Percentiles rank a stretch among this genome's conserved stretches.
phyloP scores from a whole-genome alignment of 768 basidiomycete genomes.

The Phanerochaete carnosa region DNA sequence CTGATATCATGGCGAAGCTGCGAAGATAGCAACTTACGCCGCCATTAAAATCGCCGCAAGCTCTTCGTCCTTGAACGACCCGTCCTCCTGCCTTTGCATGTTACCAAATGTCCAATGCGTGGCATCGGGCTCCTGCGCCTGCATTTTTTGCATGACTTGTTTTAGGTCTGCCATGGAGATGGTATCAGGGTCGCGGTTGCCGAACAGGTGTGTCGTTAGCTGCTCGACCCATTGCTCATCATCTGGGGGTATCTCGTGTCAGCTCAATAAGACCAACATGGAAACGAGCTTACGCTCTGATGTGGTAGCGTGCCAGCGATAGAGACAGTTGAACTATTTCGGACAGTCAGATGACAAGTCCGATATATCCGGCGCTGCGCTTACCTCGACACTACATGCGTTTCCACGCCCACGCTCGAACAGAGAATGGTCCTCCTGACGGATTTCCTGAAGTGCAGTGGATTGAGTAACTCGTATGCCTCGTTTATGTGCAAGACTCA shows the following conservation, averaged over 20 bases:
- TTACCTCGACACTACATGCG: slow-evolving; percentile 76
- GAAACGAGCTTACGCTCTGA: slow-evolving; percentile 31
- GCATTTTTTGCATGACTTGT: slow-evolving; percentile 35
- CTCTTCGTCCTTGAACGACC: slow-evolving; percentile 65
- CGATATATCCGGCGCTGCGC: slow-evolving; percentile 30
- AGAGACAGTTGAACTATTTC: slow-evolving; percentile 75
- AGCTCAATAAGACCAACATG: neutral
- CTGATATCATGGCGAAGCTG: neutral
- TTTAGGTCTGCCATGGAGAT: slow-evolving; percentile 52
- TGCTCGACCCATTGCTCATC: slow-evolving; percentile 68
- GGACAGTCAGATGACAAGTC: neutral
- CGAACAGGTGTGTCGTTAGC: slow-evolving; percentile 52
- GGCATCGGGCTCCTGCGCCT: slow-evolving; percentile 41
- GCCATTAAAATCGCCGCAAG: slow-evolving; percentile 64
- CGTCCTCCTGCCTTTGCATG: slow-evolving; percentile 56
- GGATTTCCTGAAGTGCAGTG: slow-evolving; percentile 50
- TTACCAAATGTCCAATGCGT: slow-evolving; percentile 72
- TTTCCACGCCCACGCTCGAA: slow-evolving; percentile 84
- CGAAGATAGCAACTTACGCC: slow-evolving; percentile 44
- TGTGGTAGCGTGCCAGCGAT: slow-evolving; percentile 85
- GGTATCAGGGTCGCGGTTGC: slow-evolving; percentile 43
- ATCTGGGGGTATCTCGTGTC: slow-evolving; percentile 19
- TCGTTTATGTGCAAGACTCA: slow-evolving; percentile 26
- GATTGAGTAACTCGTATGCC: neutral
- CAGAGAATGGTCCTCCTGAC: slow-evolving; percentile 54